phyloP scores from a whole-genome alignment of 1,139 yeast species.

The Magnusiomyces ingens region DNA sequence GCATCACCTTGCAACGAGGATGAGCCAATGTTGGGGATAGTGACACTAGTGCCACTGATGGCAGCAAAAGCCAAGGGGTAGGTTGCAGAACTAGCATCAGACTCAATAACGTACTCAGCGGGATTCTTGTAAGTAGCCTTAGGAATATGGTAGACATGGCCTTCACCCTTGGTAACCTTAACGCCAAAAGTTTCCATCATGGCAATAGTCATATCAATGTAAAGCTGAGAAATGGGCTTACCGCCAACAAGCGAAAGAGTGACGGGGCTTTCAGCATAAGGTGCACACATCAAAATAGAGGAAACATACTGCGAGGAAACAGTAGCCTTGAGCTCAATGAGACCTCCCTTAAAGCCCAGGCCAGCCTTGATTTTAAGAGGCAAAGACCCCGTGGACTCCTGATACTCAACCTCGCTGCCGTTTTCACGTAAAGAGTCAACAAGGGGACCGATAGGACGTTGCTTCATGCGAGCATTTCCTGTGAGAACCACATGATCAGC shows the following conservation, averaged over 20 bases:
- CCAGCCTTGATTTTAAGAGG: conserved; percentile 74
- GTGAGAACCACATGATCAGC: conserved; percentile 57
- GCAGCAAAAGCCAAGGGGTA: conserved; percentile 98
- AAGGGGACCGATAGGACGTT: conserved; percentile 93
- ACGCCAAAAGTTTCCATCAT: conserved; percentile 94
- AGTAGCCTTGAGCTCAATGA: conserved; percentile 90
- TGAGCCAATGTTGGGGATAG: conserved; percentile 91
- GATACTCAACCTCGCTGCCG: conserved; percentile 68
- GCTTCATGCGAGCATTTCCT: conserved; percentile 96
- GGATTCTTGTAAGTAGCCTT: conserved; percentile 77
- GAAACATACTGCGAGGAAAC: conserved; percentile 97
- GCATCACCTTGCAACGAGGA: conserved; percentile 96
- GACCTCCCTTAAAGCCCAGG: conserved; percentile 75
- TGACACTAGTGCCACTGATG: conserved; percentile 87
- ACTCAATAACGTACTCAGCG: conserved; percentile 76
- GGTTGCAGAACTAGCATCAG: conserved; percentile 98
- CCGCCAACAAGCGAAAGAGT: conserved; percentile 89
- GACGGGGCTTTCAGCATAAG: conserved; percentile 84
- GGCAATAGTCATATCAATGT: conserved; percentile 93
- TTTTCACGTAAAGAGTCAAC: conserved; percentile 83
- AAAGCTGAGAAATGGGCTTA: conserved; percentile 90
- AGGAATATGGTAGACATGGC: conserved; percentile 85
- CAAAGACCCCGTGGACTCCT: conserved; percentile 72
- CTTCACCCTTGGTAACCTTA: conserved; percentile 68
- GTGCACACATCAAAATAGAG: conserved; percentile 95